These are phyloP conservation scores for Candida peoriensis DNA, from an alignment of 805 yeast genomes.

Conservation along the genomic window DNA sequence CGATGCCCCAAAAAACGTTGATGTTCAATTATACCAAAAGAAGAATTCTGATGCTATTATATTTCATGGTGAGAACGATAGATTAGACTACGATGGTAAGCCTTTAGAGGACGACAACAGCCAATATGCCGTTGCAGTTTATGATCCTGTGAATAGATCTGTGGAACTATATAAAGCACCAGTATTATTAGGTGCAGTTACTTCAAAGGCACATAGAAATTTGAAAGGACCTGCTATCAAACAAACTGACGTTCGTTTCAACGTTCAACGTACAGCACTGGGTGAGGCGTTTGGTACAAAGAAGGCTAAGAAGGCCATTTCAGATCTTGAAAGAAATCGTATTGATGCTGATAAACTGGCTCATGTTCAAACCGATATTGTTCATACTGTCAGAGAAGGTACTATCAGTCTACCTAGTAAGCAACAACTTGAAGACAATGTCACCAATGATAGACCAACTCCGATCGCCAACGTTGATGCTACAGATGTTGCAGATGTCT, in stretches of 20 bases:
- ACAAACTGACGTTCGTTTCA: slow-evolving; percentile 43
- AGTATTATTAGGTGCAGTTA: slow-evolving; percentile 54
- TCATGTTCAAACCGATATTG: slow-evolving; percentile 71
- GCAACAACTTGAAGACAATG: slow-evolving; percentile 50
- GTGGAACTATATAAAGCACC: slow-evolving; percentile 65
- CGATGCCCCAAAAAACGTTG: slow-evolving; percentile 49
- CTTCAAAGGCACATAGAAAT: slow-evolving; percentile 54
- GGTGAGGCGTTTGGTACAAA: slow-evolving; percentile 98
- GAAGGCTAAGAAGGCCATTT: slow-evolving; percentile 87
- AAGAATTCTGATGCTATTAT: slow-evolving; percentile 33
- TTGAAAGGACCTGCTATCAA: slow-evolving; percentile 60
- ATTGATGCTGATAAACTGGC: slow-evolving; percentile 81
- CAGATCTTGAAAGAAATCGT: slow-evolving; percentile 73
- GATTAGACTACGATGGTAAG: slow-evolving; percentile 67
- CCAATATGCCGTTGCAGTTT: slow-evolving; percentile 70
- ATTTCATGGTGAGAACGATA: slow-evolving; percentile 74
- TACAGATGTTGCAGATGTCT: slow-evolving; percentile 76
- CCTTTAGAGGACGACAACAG: slow-evolving; percentile 30
- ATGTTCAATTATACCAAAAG: slow-evolving; percentile 56
- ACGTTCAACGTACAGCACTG: slow-evolving; percentile 69
- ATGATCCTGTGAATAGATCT: slow-evolving; percentile 59
- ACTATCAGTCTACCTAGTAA: slow-evolving; percentile 73
- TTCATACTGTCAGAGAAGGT: slow-evolving; percentile 67
- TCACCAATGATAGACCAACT: slow-evolving; percentile 72
- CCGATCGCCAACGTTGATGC: slow-evolving; percentile 77